Base-by-base conservation (phyloP, 768 basidiomycete genomes). In the Tulasnella sp. region DNA sequence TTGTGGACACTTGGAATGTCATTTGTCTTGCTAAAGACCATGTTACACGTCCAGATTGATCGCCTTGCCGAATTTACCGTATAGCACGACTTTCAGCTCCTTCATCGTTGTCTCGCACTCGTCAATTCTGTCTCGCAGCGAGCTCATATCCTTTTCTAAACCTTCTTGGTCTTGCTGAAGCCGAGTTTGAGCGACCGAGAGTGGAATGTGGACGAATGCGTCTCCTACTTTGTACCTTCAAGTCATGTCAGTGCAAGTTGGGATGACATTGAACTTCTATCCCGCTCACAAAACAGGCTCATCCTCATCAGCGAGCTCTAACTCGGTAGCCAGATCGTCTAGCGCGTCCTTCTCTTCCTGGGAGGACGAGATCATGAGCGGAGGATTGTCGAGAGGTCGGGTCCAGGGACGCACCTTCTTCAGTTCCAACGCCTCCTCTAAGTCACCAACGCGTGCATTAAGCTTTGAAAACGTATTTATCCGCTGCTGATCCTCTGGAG, bases 281-380 rank as follows among this genome's bases (percentile, higher is more conserved):
- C 47, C 79, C 90, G 72, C 76, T 59, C 29, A 94, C 91, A 94
- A 77, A 4, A 97, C 88, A 0, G 83, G 83, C 71, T 91, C 86
- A 72, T 92, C 90, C 76, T 95, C 94, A 74, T 96, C 94, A 0
- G 89, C 88, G 11, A 98, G 86, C 78, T 96, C 94, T 29, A 98
- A 85, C 77, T 97, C 95, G 62, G 86, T 90, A 1, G 87, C 81
- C 36, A 97, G 85, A 79, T 98, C 95, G 73, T 96, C 94, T 16
- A 96, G 86, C 2, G 94, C 90, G 76, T 97, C 95, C 81, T 95
- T 95, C 81, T 96, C 94, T 85, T 91, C 89, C 94, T 98, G 77
- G 26, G 47, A 16, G 19, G 66, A 62, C 29, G 62, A 67, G 42
- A 36, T 34, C 19, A 35, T 29, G 9, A n/a, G n/a, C 26, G 34